These are phyloP conservation scores for Lathyrus tuberosus DNA, from an alignment of 306 rosid species.

Conservation along the genomic window DNA sequence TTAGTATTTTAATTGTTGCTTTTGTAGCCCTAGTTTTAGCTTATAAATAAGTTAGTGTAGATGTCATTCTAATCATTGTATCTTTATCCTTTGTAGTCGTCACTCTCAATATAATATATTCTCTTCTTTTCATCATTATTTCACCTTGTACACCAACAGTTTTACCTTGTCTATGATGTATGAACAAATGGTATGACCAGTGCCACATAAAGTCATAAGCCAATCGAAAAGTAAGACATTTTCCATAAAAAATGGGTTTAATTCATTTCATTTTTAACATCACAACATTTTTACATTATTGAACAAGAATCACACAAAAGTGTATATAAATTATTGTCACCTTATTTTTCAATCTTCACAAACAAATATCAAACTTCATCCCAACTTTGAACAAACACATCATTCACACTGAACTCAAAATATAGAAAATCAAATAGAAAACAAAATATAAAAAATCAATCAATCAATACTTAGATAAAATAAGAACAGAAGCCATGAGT, in stretches of 20 bases:
- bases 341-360: conserved; percentile 47
- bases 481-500: conserved; percentile 54
- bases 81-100: too few species aligned
- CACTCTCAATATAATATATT: too few species aligned
- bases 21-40: too few species aligned
- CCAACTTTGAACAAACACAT: conserved; percentile 46
- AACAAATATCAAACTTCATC: conserved; percentile 51
- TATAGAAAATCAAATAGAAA: conserved; percentile 19
- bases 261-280: conserved; percentile 33
- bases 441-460: neutral
- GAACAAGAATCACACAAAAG: conserved; percentile 39
- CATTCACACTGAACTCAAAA: conserved; percentile 48
- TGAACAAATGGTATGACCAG: too few species aligned
- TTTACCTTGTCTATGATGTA: too few species aligned
- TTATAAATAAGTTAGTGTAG: too few species aligned
- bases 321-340: conserved; percentile 28
- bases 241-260: conserved; percentile 39
- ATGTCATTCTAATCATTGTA: too few species aligned
- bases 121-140: too few species aligned
- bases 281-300: conserved; percentile 38
- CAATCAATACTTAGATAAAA: conserved; percentile 41
- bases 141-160: too few species aligned
- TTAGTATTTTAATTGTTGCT: too few species aligned
- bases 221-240: neutral
- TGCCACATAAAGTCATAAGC: neutral